A percentile compares a stretch with the other conserved stretches of the same genome.
phyloP scores from a whole-genome alignment of 2,329 filamentous ascomycete genomes.

The Raffaelea ambrosiae region DNA sequence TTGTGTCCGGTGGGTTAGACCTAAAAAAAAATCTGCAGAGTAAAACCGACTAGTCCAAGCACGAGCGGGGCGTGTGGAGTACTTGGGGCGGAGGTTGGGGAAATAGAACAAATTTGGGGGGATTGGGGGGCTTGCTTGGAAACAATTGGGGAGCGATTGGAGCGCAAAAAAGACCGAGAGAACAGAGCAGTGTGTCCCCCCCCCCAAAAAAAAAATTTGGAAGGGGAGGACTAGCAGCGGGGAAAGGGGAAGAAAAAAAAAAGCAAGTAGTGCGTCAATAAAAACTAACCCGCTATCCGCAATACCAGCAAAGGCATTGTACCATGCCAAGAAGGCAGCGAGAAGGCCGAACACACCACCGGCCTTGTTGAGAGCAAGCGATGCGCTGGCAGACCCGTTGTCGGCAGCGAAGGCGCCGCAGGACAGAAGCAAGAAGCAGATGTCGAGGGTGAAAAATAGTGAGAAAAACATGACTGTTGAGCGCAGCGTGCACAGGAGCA shows the following conservation, averaged over 20 bases:
- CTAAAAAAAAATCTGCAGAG: not conserved
- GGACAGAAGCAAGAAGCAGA: slow-evolving; percentile 66
- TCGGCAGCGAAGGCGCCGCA: slow-evolving; percentile 51
- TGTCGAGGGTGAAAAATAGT: slow-evolving; percentile 68
- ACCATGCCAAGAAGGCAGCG: slow-evolving; percentile 77
- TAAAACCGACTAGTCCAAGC: not conserved
- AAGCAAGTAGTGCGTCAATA: not conserved
- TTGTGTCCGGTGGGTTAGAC: not conserved
- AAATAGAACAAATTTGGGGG: not conserved
- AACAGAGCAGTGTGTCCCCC: too few species aligned
- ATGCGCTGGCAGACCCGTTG: slow-evolving; percentile 36
- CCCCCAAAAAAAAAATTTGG: not conserved
- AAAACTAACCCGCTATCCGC: slow-evolving; percentile 56
- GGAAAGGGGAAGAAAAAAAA: slow-evolving; percentile 2
- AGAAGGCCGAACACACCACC: slow-evolving; percentile 76
- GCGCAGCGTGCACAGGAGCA: slow-evolving; percentile 65
- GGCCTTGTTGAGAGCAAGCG: slow-evolving; percentile 51
- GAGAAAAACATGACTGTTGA: slow-evolving; percentile 72
- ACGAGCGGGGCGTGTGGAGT: not conserved
- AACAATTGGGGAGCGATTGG: not conserved
- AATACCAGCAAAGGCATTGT: slow-evolving; percentile 76
- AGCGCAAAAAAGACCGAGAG: not conserved
- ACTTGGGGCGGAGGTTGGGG: not conserved
- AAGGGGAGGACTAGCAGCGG: not conserved
- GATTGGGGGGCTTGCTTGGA: not conserved